phyloP scores from a whole-genome alignment of 2,329 filamentous ascomycete genomes.

The Beauveria asiatica region DNA sequence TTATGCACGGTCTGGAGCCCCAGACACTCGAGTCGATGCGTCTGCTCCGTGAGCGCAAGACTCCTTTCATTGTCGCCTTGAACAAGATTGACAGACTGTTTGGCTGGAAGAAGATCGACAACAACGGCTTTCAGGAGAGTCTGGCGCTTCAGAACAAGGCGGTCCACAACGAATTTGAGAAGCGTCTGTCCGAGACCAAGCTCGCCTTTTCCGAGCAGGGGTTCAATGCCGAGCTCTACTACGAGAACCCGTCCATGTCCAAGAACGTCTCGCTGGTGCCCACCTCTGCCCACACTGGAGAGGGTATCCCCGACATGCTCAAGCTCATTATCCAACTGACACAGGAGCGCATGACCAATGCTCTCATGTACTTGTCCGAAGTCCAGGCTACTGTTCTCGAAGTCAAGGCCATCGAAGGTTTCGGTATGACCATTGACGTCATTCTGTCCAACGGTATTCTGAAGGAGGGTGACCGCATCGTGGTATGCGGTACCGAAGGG shows the following conservation, averaged over 20 bases:
- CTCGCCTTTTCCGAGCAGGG: constrained; percentile 91
- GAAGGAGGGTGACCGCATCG: constrained; percentile 86
- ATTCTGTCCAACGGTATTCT: constrained; percentile 93
- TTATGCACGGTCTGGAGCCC: constrained; percentile 97
- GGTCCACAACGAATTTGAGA: constrained; percentile 89
- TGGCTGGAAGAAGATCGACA: constrained; percentile 96
- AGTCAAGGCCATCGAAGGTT: constrained; percentile 97
- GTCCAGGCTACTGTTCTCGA: constrained; percentile 96
- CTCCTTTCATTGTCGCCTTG: constrained; percentile 94
- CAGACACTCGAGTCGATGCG: constrained; percentile 98
- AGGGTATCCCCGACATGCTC: constrained; percentile 97
- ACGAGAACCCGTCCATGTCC: constrained; percentile 96
- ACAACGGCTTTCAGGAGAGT: constrained; percentile 96
- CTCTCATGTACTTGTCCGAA: constrained; percentile 96
- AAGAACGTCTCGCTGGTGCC: constrained; percentile 92
- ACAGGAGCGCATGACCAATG: constrained; percentile 94
- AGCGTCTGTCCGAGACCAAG: constrained; percentile 84
- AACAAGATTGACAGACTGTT: constrained; percentile 99
- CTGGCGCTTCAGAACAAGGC: constrained; percentile 83
- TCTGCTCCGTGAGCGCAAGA: constrained; percentile 84
- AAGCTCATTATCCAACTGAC: constrained; percentile 89
- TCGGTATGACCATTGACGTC: constrained; percentile 97
- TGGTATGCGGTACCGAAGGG: constrained; percentile 93
- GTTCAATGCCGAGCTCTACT: constrained; percentile 96
- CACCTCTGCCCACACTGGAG: constrained; percentile 95